Conservation (phyloP, 371 early-diverging fungal species). For the Saksenaea oblongispora region DNA sequence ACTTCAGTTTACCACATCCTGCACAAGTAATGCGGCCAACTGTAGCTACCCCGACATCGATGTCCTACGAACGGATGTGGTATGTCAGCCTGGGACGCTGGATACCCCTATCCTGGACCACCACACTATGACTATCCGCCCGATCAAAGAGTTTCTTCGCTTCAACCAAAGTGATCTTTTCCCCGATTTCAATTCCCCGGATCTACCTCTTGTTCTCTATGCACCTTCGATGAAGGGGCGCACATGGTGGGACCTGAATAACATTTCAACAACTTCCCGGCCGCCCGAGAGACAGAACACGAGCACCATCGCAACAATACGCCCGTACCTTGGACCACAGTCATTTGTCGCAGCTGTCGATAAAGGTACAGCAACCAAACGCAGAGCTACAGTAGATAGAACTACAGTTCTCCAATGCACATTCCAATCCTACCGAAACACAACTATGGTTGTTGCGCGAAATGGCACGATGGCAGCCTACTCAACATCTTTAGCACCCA, state of each 20-base stretch:
- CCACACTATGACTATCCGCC: not conserved
- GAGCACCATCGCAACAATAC: not conserved
- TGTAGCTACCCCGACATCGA: conserved; percentile 9
- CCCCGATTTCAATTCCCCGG: not conserved
- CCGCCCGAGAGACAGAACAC: not conserved
- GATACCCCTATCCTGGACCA: conserved; percentile 10
- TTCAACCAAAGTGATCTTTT: not conserved
- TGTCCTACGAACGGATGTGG: not conserved
- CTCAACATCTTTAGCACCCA: not conserved
- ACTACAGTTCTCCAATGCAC: conserved; percentile 7
- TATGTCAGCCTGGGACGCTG: conserved; percentile 8
- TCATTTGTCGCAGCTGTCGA: conserved; percentile 3
- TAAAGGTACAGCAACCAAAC: not conserved
- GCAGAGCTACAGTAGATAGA: not conserved
- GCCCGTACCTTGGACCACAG: conserved; percentile 9
- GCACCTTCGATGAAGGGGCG: conserved; percentile 12
- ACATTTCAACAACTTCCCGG: not conserved
- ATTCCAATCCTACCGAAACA: conserved; percentile 8
- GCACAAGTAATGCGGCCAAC: conserved; percentile 7
- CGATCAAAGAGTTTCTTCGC: not conserved
- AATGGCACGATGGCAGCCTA: not conserved
- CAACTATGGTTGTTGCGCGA: not conserved
- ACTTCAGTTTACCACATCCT: not conserved
- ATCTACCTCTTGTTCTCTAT: conserved; percentile 9
- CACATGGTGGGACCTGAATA: conserved; percentile 11